These are phyloP conservation scores for Ramaria rubella DNA, from an alignment of 768 basidiomycete species.

Conservation along the genomic window DNA sequence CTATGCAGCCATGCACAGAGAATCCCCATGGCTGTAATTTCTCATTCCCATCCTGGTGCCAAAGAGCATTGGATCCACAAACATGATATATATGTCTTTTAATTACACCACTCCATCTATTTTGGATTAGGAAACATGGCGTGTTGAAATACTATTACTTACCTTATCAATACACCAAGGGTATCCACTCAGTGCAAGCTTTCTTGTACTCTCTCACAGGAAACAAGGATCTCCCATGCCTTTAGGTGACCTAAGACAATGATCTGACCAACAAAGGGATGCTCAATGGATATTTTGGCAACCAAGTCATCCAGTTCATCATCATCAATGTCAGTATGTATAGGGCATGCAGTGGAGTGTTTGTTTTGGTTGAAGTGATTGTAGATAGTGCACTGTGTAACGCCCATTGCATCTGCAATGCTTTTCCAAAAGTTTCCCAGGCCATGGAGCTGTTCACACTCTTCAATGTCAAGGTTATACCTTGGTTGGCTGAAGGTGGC, in stretches of 20 bases:
- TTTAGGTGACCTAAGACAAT: too few species aligned
- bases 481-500: constrained; percentile 11
- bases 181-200: background rate
- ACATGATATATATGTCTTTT: constrained; percentile 4
- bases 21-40: background rate
- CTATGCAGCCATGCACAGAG: background rate
- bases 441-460: constrained; percentile 19
- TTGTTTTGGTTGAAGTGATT: constrained; percentile 15
- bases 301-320: background rate
- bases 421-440: constrained; percentile 23
- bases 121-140: background rate
- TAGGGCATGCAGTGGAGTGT: too few species aligned
- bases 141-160: background rate
- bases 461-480: constrained; percentile 18
- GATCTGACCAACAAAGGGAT: too few species aligned
- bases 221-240: too few species aligned
- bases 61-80: background rate
- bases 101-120: constrained; percentile 12
- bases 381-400: constrained; percentile 18
- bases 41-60: background rate
- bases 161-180: background rate
- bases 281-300: too few species aligned
- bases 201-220: background rate
- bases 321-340: background rate
- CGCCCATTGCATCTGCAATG: constrained; percentile 15